phyloP scores from a whole-genome alignment of 108 stramenopile genomes.

The Cyclotella choctawhatcheeana region DNA sequence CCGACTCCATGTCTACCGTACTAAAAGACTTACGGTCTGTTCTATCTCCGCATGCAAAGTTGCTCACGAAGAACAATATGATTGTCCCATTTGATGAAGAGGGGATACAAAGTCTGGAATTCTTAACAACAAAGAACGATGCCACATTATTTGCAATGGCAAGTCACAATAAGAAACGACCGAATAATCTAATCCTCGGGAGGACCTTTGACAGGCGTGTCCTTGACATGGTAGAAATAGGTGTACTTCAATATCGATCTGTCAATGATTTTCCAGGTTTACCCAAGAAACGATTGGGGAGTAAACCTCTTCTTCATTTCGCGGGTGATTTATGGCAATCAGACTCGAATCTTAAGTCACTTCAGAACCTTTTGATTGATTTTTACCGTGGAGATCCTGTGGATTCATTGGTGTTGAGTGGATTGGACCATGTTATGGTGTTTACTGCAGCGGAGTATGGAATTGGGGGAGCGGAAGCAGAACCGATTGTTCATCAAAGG shows the following conservation, averaged over 20 bases:
- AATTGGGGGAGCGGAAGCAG: conserved; percentile 34
- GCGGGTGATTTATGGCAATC: conserved; percentile 92
- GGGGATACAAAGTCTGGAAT: conserved; percentile 84
- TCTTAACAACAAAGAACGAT: conserved; percentile 95
- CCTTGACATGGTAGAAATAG: conserved; percentile 98
- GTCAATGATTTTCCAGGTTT: conserved; percentile 81
- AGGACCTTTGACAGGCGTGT: conserved; percentile 95
- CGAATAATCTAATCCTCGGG: conserved; percentile 96
- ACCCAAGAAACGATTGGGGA: conserved; percentile 85
- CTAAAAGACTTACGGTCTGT: conserved; percentile 85
- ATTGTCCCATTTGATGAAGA: conserved; percentile 86
- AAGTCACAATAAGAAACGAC: conserved; percentile 98
- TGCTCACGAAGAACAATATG: conserved; percentile 86
- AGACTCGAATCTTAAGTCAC: conserved; percentile 61
- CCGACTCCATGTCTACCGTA: conserved; percentile 82
- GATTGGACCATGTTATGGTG: conserved; percentile 95
- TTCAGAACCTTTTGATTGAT: conserved; percentile 95
- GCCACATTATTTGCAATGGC: conserved; percentile 92
- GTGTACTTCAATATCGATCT: conserved; percentile 84
- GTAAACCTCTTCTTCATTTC: conserved; percentile 92
- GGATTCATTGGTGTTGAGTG: conserved; percentile 84
- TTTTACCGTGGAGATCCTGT: conserved; percentile 96
- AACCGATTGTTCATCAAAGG: conserved; percentile 67
- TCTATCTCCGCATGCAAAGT: conserved; percentile 83
- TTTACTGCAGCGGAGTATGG: conserved; percentile 74